Base-by-base conservation (phyloP, 1,284 basidiomycete species). In the Austropuccinia psidii region DNA sequence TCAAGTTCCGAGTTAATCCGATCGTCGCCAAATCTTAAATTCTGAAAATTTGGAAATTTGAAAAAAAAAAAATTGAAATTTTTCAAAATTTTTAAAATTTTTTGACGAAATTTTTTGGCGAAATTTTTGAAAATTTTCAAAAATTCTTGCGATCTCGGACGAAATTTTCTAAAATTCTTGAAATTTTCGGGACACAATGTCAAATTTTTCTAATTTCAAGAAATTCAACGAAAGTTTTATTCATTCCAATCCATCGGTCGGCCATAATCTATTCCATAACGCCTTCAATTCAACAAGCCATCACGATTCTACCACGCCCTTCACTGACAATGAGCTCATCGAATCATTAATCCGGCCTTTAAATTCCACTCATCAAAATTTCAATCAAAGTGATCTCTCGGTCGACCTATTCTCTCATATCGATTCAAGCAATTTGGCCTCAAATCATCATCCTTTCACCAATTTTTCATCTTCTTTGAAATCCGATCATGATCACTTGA, bases 301-400 rank as follows among this genome's bases (percentile, higher is more conserved):
- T 13, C 43, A 45, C 11, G n/a, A 11, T 45, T 11, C 13, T 13
- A 45, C n/a, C 43, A n/a, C 43, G n/a, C 43, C 24, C 24, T 54
- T 60, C 55, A 70, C 67, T 11, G 54, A 70, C 24, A 41, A 37
- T 11, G 67, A 70, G 24, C 45, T 70, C 2, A 0, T 70, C 29
- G 67, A 70, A 31, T 70, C 67, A 29, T 54, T 70, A 15, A 54
- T 54, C 21, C 11, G 11, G 13, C 24, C 13, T n/a, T n/a, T n/a
- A n/a, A n/a, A 41, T 39, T 21, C 19, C n/a, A 9, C 19, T 31
- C 31, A 29, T 52, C 50, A 24, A 52, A 45, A 11, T 11, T 13
- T 45, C n/a, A 45, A 13, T 45, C 43, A 35, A 6, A 24, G 15
- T 27, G 15, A 27, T 39, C 19, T 19, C 7, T 50, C 43, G 35